Percentiles rank a stretch among this genome's conserved stretches.
phyloP scores from a whole-genome alignment of 2,329 filamentous ascomycete genomes.

The Aspergillus cejpii region DNA sequence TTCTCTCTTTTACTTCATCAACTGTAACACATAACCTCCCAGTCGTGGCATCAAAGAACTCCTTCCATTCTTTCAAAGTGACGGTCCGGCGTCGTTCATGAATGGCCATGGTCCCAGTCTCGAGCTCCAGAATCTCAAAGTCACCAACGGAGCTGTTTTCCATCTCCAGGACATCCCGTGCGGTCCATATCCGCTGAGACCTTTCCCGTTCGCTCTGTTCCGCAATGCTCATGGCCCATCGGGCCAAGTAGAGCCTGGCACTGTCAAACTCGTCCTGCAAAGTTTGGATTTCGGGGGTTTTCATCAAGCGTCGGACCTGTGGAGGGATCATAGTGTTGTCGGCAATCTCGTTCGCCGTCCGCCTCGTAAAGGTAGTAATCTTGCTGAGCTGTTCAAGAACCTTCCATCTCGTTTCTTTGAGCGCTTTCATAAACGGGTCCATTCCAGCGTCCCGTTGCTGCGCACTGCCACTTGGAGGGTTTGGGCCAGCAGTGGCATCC shows the following conservation, averaged over 20 bases:
- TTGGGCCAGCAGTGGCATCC: slow-evolving; percentile 29
- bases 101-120: slow-evolving; percentile 64
- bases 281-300: slow-evolving; percentile 89
- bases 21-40: slow-evolving; percentile 72
- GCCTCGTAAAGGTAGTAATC: slow-evolving; percentile 88
- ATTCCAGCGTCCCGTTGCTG: slow-evolving; percentile 62
- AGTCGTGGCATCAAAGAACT: slow-evolving; percentile 70
- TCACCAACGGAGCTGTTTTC: slow-evolving; percentile 93
- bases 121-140: slow-evolving; percentile 84
- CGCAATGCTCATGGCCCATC: slow-evolving; percentile 98
- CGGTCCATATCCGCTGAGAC: slow-evolving; percentile 85
- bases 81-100: slow-evolving; percentile 72
- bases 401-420: slow-evolving; percentile 95
- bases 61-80: slow-evolving; percentile 79
- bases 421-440: slow-evolving; percentile 87
- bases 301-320: slow-evolving; percentile 75
- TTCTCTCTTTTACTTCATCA: slow-evolving; percentile 92
- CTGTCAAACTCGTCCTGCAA: slow-evolving; percentile 97
- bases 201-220: slow-evolving; percentile 90
- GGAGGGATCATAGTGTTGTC: slow-evolving; percentile 89
- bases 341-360: slow-evolving; percentile 83
- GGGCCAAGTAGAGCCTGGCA: slow-evolving; percentile 83
- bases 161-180: slow-evolving; percentile 82
- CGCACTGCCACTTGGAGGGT: slow-evolving; percentile 21
- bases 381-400: slow-evolving; percentile 95